Evolutionary conservation across 2,329 filamentous ascomycete species (phyloP), one percentile per base, ranked within the genome.

Genomic region (Myriosclerotinia scirpicola): DNA sequence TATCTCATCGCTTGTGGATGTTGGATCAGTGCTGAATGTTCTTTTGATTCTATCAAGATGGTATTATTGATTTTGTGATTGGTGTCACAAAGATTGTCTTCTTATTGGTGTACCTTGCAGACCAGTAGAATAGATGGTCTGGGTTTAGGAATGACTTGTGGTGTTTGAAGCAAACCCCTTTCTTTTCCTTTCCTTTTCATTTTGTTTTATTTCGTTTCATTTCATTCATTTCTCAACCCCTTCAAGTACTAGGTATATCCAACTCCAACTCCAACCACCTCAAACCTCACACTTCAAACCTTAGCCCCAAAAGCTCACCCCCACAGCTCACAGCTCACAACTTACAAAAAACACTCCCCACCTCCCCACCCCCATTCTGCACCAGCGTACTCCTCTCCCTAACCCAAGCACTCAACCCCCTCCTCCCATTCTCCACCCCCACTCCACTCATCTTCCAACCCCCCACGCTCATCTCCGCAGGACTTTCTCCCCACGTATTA

Each of bases 381-480:
- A 96, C 88, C 40, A 96, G 78, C 1, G 92, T 96, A 78, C 92
- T 96, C 83, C 95, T 96, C 73, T 93, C 95, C 79, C 87, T 83
- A 63, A 93, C 85, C 89, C 93, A 97, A 4, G 90, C 89, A 77
- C 90, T 88, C 64, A 97, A 83, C 0, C 92, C 92, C 73, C 85
- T 86, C 67, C 87, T 82, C 4, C 92, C 93, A 77, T 97, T 97
- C 82, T 96, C 92, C 1, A 96, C 88, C 0, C 92, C 92, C 12
- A 96, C 80, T 44, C 93, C 93, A 76, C 92, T 96, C 83, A 90
- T 84, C 81, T 96, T 96, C 93, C 92, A 96, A 0, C 92, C 92
- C 12, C 92, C 92, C 0, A 96, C 92, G 2, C 90, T 90, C 93
- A 96, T 96, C 81, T 96, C 92, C 0, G 93, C 91, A 0, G 92